Evolutionary conservation across 106 monocot genomes (phyloP), one percentile per base, ranked within the genome.

Genomic region (Phalaenopsis aphrodite): DNA sequence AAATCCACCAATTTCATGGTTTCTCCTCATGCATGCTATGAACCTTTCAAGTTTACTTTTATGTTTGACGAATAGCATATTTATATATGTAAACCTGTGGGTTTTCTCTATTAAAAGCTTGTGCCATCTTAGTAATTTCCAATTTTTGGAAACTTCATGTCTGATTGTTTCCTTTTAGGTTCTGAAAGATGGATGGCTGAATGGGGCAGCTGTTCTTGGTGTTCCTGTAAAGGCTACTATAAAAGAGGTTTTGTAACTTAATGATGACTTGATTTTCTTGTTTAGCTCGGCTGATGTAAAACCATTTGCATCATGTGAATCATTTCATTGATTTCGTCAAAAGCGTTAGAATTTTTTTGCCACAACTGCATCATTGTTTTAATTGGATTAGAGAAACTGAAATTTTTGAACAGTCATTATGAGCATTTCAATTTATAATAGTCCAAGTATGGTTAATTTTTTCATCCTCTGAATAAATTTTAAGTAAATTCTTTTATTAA

Each of bases 131-230:
- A 65, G 64, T 14, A 65, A 65, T 65, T 65, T 65, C 23, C 21
- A 65, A 23, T 8, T 65, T 65, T 65, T 65, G 14, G 12, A 10
- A 52, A 21, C 21, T 65, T 65, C 42, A 43, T 75, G 74, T 78
- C 8, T 85, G 65, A 73, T 87, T 76, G 42, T 85, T 79, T 75
- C 58, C 85, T 84, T 75, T 41, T 86, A 99, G 99, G 99, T 99
- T 74, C 68, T 99, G 55, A 88, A 82, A 84, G 99, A 99, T 93
- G 95, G 89, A 75, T 85, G 82, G 83, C 78, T 88, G 74, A 85
- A 93, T 79, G 99, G 99, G 42, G 99, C 95, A 67, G 93, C 99
- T 87, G 99, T 99, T 85, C 99, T 99, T 83, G 99, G 95, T 66
- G 99, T 99, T 83, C 99, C 95, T 72, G 89, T 85, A 61, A 99